phyloP scores from a whole-genome alignment of 768 basidiomycete genomes.

The Gymnopilus dilepis region DNA sequence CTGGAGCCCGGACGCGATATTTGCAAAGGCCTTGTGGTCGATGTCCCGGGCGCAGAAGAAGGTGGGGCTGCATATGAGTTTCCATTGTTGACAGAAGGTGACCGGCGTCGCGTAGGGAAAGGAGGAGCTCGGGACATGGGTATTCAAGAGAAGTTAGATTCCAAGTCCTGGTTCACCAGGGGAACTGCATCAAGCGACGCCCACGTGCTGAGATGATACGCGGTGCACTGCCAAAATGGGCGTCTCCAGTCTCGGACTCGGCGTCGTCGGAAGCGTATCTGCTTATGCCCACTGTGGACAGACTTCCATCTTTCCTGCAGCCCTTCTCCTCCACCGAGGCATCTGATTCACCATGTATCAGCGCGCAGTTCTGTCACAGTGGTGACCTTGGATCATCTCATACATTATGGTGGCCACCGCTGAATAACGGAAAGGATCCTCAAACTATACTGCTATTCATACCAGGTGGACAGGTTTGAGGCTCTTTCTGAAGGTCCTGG shows the following conservation, averaged over 20 bases:
- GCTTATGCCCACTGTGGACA: neutral
- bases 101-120: constrained; percentile 59
- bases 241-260: neutral
- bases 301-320: constrained; percentile 37
- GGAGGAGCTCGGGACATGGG: constrained; percentile 65
- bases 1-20: constrained; percentile 60
- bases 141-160: neutral
- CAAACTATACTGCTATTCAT: constrained; percentile 51
- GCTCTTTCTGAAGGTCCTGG: constrained; percentile 13
- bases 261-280: neutral
- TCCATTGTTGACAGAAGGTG: constrained; percentile 49
- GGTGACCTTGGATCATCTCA: constrained; percentile 46
- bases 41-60: constrained; percentile 39
- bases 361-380: constrained; percentile 46
- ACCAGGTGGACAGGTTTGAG: constrained; percentile 41
- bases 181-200: no score
- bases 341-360: constrained; percentile 20
- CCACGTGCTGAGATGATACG: no score
- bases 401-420: constrained; percentile 58
- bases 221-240: neutral
- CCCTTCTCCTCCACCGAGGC: constrained; percentile 22
- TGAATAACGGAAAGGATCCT: constrained; percentile 25
- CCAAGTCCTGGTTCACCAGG: neutral
- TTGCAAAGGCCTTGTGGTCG: constrained; percentile 60
- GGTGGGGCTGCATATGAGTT: constrained; percentile 42